Evolutionary conservation across 2,329 filamentous ascomycete genomes (phyloP).

Genomic region (Hypoxylon sp.): DNA sequence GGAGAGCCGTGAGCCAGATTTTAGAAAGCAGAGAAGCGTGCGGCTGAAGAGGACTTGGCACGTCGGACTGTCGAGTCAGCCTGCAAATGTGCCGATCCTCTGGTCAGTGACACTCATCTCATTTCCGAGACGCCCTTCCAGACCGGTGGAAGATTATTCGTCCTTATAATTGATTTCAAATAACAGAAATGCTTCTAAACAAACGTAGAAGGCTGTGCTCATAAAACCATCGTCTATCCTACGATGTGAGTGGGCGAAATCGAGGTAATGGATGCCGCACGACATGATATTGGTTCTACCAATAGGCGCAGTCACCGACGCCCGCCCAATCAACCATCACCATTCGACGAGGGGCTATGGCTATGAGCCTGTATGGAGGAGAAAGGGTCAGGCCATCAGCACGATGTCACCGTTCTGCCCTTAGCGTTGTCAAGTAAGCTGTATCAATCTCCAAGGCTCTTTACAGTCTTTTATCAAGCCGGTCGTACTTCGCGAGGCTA

Average conservation of each 20-base stretch:
- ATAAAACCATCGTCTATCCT: background rate
- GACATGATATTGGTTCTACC: conserved; percentile 2
- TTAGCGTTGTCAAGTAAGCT: background rate
- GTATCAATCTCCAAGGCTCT: no score
- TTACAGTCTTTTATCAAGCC: no score
- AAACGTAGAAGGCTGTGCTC: background rate
- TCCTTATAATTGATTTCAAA: background rate
- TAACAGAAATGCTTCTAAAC: background rate
- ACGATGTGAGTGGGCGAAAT: background rate
- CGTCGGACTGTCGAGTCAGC: background rate
- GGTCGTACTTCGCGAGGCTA: background rate
- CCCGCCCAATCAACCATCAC: background rate
- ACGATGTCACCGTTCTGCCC: background rate
- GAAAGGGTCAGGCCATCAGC: background rate
- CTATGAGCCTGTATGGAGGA: background rate
- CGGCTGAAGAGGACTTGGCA: conserved; percentile 13
- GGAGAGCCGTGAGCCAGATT: background rate
- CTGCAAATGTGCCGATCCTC: background rate
- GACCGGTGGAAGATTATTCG: background rate
- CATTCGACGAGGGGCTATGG: background rate
- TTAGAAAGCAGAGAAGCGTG: background rate
- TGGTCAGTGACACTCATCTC: conserved; percentile 1
- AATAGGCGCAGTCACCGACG: background rate
- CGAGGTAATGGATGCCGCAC: background rate
- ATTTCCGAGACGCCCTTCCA: background rate